Percentiles rank a stretch among this genome's conserved stretches.
phyloP scores from a whole-genome alignment of 1,139 yeast species.

The Geotrichum macrosporum region DNA sequence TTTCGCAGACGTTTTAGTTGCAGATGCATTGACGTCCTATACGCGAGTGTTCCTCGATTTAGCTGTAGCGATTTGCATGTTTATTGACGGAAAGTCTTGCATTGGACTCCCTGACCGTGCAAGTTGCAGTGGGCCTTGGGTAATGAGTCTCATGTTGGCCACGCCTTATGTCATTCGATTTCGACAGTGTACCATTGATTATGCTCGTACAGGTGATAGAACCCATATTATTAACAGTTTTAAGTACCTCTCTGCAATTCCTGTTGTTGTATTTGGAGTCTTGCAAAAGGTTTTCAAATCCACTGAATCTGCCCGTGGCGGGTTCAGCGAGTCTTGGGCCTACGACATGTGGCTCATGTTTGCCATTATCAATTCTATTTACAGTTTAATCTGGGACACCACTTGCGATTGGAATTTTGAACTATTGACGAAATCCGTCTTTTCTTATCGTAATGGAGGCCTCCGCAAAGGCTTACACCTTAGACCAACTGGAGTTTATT shows the following conservation, averaged over 20 bases:
- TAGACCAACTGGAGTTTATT: constrained; percentile 43
- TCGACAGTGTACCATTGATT: constrained; percentile 76
- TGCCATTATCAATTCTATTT: constrained; percentile 61
- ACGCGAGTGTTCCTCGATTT: constrained; percentile 71
- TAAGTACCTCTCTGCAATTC: constrained; percentile 71
- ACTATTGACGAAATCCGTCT: constrained; percentile 30
- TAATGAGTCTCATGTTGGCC: constrained; percentile 51
- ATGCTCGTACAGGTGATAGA: constrained; percentile 44
- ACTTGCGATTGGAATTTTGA: constrained; percentile 82
- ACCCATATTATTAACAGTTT: constrained; percentile 64
- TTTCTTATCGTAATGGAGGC: constrained; percentile 22
- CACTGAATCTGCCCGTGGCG: constrained; percentile 21
- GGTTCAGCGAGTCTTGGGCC: constrained; percentile 29
- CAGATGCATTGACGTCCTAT: constrained; percentile 80
- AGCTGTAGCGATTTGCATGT: constrained; percentile 46
- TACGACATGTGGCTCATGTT: constrained; percentile 49
- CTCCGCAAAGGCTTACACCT: constrained; percentile 18
- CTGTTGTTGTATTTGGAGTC: constrained; percentile 46
- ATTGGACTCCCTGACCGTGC: constrained; percentile 37
- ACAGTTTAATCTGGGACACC: constrained; percentile 84
- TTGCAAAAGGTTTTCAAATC: constrained; percentile 23
- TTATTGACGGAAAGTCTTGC: constrained; percentile 30
- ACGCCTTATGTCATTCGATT: constrained; percentile 71
- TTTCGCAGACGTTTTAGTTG: constrained; percentile 71
- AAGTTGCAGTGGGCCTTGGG: constrained; percentile 36